Evolutionary conservation across 2,329 filamentous ascomycete species (phyloP).

Genomic region (Clarireedia hainanense): DNA sequence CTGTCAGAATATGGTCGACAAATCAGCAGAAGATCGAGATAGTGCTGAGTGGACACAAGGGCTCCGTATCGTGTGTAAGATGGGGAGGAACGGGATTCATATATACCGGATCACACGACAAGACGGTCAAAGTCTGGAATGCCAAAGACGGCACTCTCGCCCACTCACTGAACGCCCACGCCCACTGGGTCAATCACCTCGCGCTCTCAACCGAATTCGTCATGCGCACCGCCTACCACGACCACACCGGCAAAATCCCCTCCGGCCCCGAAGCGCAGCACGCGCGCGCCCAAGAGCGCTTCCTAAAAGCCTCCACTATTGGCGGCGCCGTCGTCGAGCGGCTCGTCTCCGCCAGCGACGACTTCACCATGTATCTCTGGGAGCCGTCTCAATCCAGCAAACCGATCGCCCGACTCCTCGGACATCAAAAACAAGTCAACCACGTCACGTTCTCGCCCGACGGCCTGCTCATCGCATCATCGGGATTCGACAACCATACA

Average conservation of each 20-base stretch:
- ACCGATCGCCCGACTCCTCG: constrained; percentile 79
- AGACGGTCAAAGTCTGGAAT: constrained; percentile 88
- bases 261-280: constrained; percentile 61
- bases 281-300: constrained; percentile 69
- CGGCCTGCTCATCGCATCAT: constrained; percentile 76
- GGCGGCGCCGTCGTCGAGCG: constrained; percentile 73
- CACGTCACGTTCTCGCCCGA: constrained; percentile 93
- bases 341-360: constrained; percentile 84
- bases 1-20: constrained; percentile 79
- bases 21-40: constrained; percentile 72
- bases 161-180: constrained; percentile 73
- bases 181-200: constrained; percentile 93
- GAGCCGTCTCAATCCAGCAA: constrained; percentile 72
- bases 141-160: constrained; percentile 68
- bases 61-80: constrained; percentile 79
- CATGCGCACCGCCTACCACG: constrained; percentile 76
- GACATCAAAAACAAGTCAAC: constrained; percentile 95
- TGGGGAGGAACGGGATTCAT: constrained; percentile 89
- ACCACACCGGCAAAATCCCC: constrained; percentile 69
- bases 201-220: constrained; percentile 90
- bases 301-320: constrained; percentile 74
- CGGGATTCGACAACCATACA: constrained; percentile 89
- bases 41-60: constrained; percentile 81
- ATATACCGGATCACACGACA: constrained; percentile 83
- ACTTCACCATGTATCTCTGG: constrained; percentile 96